Evolutionary conservation across 2,329 filamentous ascomycete species (phyloP).

Genomic region (Epichloe coenophiala): DNA sequence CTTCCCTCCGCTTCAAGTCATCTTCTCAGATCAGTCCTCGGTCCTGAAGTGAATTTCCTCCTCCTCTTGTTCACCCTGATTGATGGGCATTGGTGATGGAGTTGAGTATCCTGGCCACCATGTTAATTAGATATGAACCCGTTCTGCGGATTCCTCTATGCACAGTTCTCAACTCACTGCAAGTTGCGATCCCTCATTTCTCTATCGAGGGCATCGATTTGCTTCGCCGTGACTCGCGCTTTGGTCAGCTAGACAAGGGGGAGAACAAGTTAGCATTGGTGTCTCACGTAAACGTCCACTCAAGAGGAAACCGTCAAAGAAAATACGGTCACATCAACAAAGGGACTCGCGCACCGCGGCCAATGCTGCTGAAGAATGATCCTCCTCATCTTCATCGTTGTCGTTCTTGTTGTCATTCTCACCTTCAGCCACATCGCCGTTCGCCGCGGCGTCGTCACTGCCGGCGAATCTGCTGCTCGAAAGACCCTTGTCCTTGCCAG

Average conservation of each 20-base stretch:
- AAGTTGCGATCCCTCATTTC: constrained; percentile 43
- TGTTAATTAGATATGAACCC: background rate
- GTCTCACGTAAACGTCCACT: background rate
- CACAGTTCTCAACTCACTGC: constrained; percentile 18
- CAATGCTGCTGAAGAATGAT: constrained; percentile 51
- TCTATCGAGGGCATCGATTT: constrained; percentile 39
- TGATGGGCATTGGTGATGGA: constrained; percentile 12
- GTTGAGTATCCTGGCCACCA: constrained; percentile 9
- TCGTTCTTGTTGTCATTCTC: constrained; percentile 42
- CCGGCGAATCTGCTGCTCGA: constrained; percentile 40
- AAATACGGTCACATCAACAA: constrained; percentile 25
- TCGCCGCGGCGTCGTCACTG: constrained; percentile 19
- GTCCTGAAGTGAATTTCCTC: background rate
- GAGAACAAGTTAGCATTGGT: constrained; percentile 9
- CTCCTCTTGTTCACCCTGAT: constrained; percentile 2
- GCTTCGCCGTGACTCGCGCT: constrained; percentile 31
- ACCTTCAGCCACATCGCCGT: constrained; percentile 36
- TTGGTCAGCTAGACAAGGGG: constrained; percentile 26
- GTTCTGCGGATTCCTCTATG: background rate
- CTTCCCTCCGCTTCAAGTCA: background rate
- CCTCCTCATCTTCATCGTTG: constrained; percentile 31
- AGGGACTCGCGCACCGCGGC: constrained; percentile 50
- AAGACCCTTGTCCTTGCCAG: constrained; percentile 35
- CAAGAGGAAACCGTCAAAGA: constrained; percentile 11
- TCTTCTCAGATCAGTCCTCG: background rate